Conservation (phyloP, 176 grass and related monocot species). For the Musa acuminata region DNA sequence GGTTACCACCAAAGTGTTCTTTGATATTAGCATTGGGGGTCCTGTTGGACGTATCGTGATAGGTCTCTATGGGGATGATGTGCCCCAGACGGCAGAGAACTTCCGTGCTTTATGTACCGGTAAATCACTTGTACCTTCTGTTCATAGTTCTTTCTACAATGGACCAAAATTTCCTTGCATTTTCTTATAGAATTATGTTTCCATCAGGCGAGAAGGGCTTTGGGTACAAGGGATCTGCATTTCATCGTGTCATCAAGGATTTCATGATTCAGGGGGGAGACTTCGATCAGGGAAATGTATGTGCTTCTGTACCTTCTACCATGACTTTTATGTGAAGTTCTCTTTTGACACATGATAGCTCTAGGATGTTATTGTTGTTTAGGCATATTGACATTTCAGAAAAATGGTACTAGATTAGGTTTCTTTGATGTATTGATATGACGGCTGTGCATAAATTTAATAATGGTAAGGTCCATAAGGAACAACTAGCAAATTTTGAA, state of each 20-base stretch:
- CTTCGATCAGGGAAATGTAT: conserved; percentile 94
- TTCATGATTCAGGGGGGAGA: conserved; percentile 99
- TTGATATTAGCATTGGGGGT: conserved; percentile 79
- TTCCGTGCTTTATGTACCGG: conserved; percentile 86
- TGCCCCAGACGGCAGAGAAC: conserved; percentile 81
- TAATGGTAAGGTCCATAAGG: no score
- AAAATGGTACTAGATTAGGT: neutral
- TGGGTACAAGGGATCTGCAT: conserved; percentile 81
- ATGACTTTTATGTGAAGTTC: no score
- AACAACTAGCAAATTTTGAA: neutral
- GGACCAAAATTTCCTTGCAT: neutral
- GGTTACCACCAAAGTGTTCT: conserved; percentile 92
- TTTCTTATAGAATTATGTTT: neutral
- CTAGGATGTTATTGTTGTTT: no score
- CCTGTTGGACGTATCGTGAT: conserved; percentile 73
- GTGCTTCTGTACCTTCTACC: neutral
- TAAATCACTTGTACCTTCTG: conserved; percentile 19
- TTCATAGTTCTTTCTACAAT: neutral
- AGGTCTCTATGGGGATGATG: conserved; percentile 78
- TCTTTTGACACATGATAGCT: no score
- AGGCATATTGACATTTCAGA: no score
- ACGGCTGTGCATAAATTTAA: neutral
- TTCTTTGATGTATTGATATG: neutral
- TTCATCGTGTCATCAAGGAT: conserved; percentile 96
- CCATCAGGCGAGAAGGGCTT: conserved; percentile 83